Percentiles rank a stretch among this genome's conserved stretches.
Conservation (phyloP, 768 basidiomycete genomes). For the Cyclocybe aegerita region DNA sequence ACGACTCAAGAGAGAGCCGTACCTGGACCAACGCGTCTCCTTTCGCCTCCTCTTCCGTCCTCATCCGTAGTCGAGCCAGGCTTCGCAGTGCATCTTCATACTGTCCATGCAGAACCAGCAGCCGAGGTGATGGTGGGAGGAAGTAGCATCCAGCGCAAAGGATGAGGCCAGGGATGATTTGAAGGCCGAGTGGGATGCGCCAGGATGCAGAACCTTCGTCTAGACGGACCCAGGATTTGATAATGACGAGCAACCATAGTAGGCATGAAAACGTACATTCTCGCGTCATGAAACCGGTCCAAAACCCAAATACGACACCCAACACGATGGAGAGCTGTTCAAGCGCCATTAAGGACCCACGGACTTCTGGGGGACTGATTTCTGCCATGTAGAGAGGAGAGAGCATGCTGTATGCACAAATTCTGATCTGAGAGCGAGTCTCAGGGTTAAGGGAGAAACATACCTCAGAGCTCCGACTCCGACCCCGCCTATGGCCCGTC, state of each 20-base stretch:
- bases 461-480: constrained; percentile 80
- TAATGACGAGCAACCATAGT: not conserved
- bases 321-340: constrained; percentile 82
- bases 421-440: constrained; percentile 6
- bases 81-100: constrained; percentile 57
- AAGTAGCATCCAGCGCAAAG: constrained; percentile 61
- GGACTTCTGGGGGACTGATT: constrained; percentile 77
- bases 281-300: constrained; percentile 77
- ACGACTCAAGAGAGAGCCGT: not conserved
- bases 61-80: constrained; percentile 55
- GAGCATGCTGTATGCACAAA: constrained; percentile 55
- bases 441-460: constrained; percentile 4
- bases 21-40: constrained; percentile 49
- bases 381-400: constrained; percentile 83
- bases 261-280: constrained; percentile 38
- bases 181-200: constrained; percentile 75
- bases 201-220: constrained; percentile 68
- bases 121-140: constrained; percentile 62
- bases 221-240: constrained; percentile 26
- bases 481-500: constrained; percentile 74
- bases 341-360: constrained; percentile 76
- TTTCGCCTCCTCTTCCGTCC: constrained; percentile 42
- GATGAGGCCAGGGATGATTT: constrained; percentile 66
- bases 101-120: constrained; percentile 55
- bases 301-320: constrained; percentile 82